Evolutionary conservation across 1,284 basidiomycete species (phyloP).

Genomic region (Cystobasidiaceae sp.): DNA sequence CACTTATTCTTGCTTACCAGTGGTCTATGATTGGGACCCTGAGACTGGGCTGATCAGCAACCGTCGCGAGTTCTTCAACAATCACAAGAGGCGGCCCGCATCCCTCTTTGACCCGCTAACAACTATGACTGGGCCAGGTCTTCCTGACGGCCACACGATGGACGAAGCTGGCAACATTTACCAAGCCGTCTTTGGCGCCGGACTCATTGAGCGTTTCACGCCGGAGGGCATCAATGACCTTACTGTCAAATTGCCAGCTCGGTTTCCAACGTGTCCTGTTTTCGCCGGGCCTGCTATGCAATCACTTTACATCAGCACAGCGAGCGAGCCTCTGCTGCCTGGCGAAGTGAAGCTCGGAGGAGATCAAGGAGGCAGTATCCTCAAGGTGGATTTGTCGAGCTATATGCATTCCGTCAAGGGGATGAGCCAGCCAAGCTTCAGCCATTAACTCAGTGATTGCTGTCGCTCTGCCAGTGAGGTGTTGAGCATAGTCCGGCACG

Average conservation of each 20-base stretch:
- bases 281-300: slow-evolving; percentile 21
- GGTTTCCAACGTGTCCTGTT: slow-evolving; percentile 24
- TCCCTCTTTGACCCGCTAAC: slow-evolving; percentile 23
- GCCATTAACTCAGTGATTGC: neutral
- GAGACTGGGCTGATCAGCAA: slow-evolving; percentile 23
- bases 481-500: too few species aligned
- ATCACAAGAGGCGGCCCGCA: slow-evolving; percentile 5
- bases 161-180: slow-evolving; percentile 24
- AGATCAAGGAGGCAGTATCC: slow-evolving; percentile 25
- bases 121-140: slow-evolving; percentile 10
- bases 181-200: slow-evolving; percentile 17
- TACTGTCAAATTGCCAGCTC: slow-evolving; percentile 23
- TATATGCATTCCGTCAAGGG: slow-evolving; percentile 1
- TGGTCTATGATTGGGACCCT: slow-evolving; percentile 14
- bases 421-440: slow-evolving; percentile 1
- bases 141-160: slow-evolving; percentile 19
- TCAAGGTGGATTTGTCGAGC: slow-evolving; percentile 21
- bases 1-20: neutral
- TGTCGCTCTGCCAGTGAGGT: too few species aligned
- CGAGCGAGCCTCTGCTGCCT: slow-evolving; percentile 13
- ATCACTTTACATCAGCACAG: slow-evolving; percentile 25
- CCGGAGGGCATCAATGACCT: slow-evolving; percentile 27
- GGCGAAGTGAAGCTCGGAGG: slow-evolving; percentile 16
- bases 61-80: slow-evolving; percentile 23
- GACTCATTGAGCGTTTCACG: slow-evolving; percentile 28